Conservation (phyloP, 495 filamentous ascomycete species). For the Neurospora sublineolata region DNA sequence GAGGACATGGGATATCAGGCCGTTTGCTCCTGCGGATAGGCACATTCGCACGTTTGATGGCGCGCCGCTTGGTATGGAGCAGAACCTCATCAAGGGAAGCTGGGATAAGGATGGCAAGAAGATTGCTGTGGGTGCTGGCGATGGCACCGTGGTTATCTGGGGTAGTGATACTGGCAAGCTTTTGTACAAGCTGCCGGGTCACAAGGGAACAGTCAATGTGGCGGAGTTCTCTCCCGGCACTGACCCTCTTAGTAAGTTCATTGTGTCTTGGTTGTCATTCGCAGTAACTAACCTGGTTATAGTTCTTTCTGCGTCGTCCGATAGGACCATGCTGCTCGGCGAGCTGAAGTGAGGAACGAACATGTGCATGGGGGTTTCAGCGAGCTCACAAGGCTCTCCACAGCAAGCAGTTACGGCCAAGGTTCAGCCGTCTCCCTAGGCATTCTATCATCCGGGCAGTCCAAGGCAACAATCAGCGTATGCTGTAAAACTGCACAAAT, state of each 20-base stretch:
- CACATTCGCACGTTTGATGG: slow-evolving; percentile 80
- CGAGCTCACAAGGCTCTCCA: neutral
- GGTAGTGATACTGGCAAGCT: slow-evolving; percentile 71
- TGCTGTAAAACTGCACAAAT: neutral
- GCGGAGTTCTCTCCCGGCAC: slow-evolving; percentile 74
- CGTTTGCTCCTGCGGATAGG: slow-evolving; percentile 81
- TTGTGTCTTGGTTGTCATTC: neutral
- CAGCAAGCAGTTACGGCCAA: neutral
- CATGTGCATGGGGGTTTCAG: neutral
- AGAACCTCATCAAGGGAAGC: slow-evolving; percentile 81
- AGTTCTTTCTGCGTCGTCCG: slow-evolving; percentile 82
- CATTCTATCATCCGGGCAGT: neutral
- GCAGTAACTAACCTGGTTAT: slow-evolving; percentile 22
- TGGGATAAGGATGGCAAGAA: slow-evolving; percentile 82
- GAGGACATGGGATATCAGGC: slow-evolving; percentile 89
- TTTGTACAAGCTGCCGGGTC: slow-evolving; percentile 86
- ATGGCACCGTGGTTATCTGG: slow-evolving; percentile 87
- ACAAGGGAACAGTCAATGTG: slow-evolving; percentile 92
- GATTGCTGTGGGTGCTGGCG: slow-evolving; percentile 81
- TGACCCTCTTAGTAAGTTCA: slow-evolving; percentile 77
- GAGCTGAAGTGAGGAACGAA: slow-evolving; percentile 45
- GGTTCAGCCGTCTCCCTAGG: neutral
- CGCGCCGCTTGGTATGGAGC: slow-evolving; percentile 75
- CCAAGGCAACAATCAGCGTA: neutral
- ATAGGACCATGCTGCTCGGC: slow-evolving; percentile 66